Base-by-base conservation (phyloP, 2,329 filamentous ascomycete species). In the Monosporascus sp. region DNA sequence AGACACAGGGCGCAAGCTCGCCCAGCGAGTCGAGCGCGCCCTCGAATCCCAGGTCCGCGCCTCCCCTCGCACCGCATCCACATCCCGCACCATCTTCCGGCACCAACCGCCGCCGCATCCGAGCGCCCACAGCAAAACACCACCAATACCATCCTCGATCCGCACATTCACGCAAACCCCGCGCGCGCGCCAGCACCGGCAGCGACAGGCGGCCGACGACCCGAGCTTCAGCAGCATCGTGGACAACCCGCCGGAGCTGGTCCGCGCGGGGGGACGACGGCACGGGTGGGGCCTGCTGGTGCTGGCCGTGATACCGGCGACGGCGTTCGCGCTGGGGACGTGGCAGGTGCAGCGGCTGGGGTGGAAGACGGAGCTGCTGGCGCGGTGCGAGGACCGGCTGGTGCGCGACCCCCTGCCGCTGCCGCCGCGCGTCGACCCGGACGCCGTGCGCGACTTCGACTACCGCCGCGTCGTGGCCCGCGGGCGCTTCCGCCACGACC, bases 261-360 rank as follows among this genome's bases (percentile, higher is more conserved):
- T 97, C 38, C 88, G 90, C 46, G 76, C 84, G 1, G 85, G 88
- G 48, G 80, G 83, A 61, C 76, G 72, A 38, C 82, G 79, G 54
- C 91, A 97, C 75, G 89, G 90, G 1, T 85, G 86, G 0, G 91
- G 91, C 0, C 78, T 96, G 9, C 83, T 94, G 37, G 77, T 96
- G 55, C 81, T 96, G 11, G 89, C 90, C 41, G 73, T 96, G 50
- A 97, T 99, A 64, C 94, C 94, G 48, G 72, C 96, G 55, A 97
- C 92, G 1, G 90, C 94, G 11, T 96, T 99, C 70, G 76, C 79
- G 51, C 84, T 99, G 17, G 94, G 94, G 31, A 90, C 90, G 58
- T 99, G 94, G 94, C 94, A 99, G 70, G 89, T 99, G 51, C 84
- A 96, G 69, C 88, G 94, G 11, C 82, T 99, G 1, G 84, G 86